phyloP scores from a whole-genome alignment of 148 eudicot species.

The Persicaria maculosa region DNA sequence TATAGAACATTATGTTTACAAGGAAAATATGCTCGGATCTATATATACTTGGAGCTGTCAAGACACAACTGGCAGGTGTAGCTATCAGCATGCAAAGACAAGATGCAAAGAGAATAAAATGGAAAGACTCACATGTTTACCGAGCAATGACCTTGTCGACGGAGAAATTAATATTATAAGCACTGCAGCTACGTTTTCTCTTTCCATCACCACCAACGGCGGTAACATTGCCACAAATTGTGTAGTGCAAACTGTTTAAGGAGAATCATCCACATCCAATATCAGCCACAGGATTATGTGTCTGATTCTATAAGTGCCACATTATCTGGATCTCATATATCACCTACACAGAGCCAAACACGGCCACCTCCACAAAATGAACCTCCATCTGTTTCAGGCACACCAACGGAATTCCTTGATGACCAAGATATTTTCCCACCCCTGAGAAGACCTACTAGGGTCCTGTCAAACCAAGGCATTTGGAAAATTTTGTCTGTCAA shows the following conservation, averaged over 20 bases:
- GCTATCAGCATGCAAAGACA: neutral
- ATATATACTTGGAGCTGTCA: neutral
- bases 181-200: constrained; percentile 52
- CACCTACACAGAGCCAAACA: no score
- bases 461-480: no score
- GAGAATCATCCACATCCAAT: no score
- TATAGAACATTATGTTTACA: neutral
- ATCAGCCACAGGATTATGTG: no score
- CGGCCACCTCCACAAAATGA: no score
- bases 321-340: no score
- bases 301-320: no score
- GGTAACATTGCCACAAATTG: constrained; percentile 80
- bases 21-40: neutral
- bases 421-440: no score
- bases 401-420: no score
- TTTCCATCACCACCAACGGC: constrained; percentile 39
- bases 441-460: no score
- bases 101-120: neutral
- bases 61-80: neutral
- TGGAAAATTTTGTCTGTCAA: no score
- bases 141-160: constrained; percentile 82
- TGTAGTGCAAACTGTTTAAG: constrained; percentile 58
- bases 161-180: constrained; percentile 65
- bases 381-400: no score
- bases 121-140: constrained; percentile 64